These are phyloP conservation scores for Pseudotulostoma volvatum DNA, from an alignment of 495 filamentous ascomycete species.

Conservation along the genomic window DNA sequence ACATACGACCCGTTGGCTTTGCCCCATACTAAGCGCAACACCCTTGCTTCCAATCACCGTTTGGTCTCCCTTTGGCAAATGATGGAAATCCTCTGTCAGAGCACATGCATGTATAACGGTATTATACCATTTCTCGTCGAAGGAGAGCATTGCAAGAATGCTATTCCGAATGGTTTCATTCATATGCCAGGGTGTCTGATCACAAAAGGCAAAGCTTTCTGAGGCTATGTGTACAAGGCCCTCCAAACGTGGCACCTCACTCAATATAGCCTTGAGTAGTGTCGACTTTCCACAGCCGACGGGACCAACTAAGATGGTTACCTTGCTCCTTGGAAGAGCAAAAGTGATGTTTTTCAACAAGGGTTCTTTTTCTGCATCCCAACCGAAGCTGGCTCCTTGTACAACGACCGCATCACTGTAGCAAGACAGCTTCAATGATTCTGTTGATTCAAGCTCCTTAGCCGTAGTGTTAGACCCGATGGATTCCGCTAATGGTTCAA, in stretches of 20 bases:
- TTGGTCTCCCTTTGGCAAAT: conserved; percentile 38
- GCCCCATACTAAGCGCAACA: conserved; percentile 46
- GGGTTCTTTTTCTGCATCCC: conserved; percentile 30
- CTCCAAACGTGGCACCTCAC: conserved; percentile 20
- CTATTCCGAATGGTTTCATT: conserved; percentile 43
- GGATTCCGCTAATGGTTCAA: background rate
- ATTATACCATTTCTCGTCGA: conserved; percentile 42
- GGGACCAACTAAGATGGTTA: conserved; percentile 13
- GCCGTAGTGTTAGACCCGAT: background rate
- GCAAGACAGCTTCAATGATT: conserved; percentile 1
- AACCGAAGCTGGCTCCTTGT: conserved; percentile 33
- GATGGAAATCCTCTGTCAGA: conserved; percentile 38
- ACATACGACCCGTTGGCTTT: conserved; percentile 44
- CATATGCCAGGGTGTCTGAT: conserved; percentile 36
- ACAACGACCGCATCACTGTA: conserved; percentile 18
- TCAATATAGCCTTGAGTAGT: conserved; percentile 14
- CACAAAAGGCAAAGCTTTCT: conserved; percentile 33
- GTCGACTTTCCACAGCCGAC: conserved; percentile 17
- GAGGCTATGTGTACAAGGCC: conserved; percentile 26
- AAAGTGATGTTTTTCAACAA: conserved; percentile 26
- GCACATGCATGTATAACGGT: conserved; percentile 49
- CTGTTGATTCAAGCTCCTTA: background rate
- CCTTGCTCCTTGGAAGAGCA: conserved; percentile 21
- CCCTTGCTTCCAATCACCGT: conserved; percentile 50
- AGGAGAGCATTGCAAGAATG: conserved; percentile 36